Evolutionary conservation across 2,329 filamentous ascomycete species (phyloP).

Genomic region (Aureobasidium musti): DNA sequence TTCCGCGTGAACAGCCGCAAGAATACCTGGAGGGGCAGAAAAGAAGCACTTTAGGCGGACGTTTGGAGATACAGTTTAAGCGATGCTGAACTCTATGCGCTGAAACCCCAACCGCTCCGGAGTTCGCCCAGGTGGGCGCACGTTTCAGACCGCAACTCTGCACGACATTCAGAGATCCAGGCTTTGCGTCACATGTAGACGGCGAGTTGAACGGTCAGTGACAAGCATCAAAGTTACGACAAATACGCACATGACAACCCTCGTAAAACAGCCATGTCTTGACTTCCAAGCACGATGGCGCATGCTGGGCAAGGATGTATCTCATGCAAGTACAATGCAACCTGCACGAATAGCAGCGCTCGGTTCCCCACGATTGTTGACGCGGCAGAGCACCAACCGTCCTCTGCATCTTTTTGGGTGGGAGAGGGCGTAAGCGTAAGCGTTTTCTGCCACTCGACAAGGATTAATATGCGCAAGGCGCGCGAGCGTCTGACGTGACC

Average conservation of each 20-base stretch:
- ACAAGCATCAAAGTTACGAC: background rate
- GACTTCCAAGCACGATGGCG: background rate
- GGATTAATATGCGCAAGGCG: conserved; percentile 27
- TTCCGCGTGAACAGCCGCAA: background rate
- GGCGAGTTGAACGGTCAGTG: background rate
- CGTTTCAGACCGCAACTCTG: conserved; percentile 11
- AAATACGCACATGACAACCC: background rate
- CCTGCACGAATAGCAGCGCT: conserved; percentile 13
- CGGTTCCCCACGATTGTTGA: conserved; percentile 20
- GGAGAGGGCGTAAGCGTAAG: conserved; percentile 9
- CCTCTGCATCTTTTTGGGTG: conserved; percentile 4
- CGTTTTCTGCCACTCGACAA: conserved; percentile 22
- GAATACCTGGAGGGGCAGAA: background rate
- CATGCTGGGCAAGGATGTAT: conserved; percentile 16
- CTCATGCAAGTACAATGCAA: conserved; percentile 8
- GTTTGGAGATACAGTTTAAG: conserved; percentile 18
- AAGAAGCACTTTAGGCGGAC: conserved; percentile 19
- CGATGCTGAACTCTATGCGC: background rate
- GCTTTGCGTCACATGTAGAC: background rate
- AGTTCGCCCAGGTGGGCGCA: conserved; percentile 4
- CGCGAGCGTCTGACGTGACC: conserved; percentile 24
- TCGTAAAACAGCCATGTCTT: background rate
- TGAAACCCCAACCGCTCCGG: conserved; percentile 20
- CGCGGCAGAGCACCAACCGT: conserved; percentile 26
- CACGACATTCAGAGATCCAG: conserved; percentile 14